These are phyloP conservation scores for Sclerotiophoma versabilis DNA, from an alignment of 2,329 filamentous ascomycete species.

Conservation along the genomic window DNA sequence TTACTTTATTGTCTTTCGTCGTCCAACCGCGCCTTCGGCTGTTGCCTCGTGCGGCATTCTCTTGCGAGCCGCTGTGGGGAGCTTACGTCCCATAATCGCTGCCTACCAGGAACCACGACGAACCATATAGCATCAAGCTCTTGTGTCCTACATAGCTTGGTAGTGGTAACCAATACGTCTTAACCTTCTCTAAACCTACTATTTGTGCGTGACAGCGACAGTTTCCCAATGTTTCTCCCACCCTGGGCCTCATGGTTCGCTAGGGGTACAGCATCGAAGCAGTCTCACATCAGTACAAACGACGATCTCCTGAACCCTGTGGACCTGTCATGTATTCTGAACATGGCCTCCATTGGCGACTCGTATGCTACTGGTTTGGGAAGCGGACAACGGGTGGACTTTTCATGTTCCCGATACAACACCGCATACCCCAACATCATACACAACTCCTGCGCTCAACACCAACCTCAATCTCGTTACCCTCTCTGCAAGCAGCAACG, in stretches of 20 bases:
- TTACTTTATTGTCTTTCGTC: not conserved
- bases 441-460: constrained; percentile 23
- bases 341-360: constrained; percentile 41
- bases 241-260: constrained; percentile 8
- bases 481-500: constrained; percentile 44
- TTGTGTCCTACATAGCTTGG: no score
- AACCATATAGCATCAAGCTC: no score
- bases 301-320: not conserved
- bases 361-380: constrained; percentile 43
- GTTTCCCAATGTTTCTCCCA: not conserved
- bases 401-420: constrained; percentile 38
- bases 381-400: constrained; percentile 35
- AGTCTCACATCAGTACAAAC: not conserved
- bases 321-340: constrained; percentile 32
- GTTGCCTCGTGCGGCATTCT: constrained; percentile 24
- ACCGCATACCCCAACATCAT: constrained; percentile 38
- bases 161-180: no score
- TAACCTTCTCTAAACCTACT: no score
- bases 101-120: no score
- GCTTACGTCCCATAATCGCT: constrained; percentile 20
- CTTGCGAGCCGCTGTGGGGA: constrained; percentile 16
- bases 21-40: constrained; percentile 9
- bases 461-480: constrained; percentile 36
- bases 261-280: not conserved
- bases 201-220: not conserved